phyloP scores from a whole-genome alignment of 495 filamentous ascomycete genomes.

The Melanomma pulvis-pyrius region DNA sequence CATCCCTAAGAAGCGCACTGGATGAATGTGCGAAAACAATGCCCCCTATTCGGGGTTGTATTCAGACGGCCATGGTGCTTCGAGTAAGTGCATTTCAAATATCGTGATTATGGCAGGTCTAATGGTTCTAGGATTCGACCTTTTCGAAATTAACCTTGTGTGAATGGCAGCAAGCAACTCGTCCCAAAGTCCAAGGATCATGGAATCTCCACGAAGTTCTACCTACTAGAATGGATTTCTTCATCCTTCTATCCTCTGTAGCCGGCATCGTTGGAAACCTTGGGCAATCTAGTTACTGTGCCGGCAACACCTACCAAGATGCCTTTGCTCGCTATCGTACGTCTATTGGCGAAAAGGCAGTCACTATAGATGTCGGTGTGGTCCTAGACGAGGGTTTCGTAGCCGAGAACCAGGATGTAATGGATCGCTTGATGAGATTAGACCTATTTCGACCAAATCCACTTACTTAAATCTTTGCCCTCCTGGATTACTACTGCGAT shows the following conservation, averaged over 20 bases:
- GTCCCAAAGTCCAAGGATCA: conserved; percentile 16
- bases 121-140: conserved; percentile 1
- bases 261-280: not conserved
- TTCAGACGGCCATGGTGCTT: conserved; percentile 23
- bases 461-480: not conserved
- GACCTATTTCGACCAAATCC: not conserved
- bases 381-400: conserved; percentile 25
- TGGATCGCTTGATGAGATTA: not conserved
- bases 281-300: conserved; percentile 12
- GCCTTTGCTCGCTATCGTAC: conserved; percentile 9
- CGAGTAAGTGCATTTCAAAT: conserved; percentile 2
- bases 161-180: not conserved
- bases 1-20: not conserved
- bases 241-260: conserved; percentile 7
- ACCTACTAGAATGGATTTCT: conserved; percentile 23
- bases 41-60: not conserved
- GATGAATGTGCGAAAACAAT: not conserved
- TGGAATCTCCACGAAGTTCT: conserved; percentile 7
- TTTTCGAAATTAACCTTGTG: not conserved
- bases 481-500: conserved; percentile 13
- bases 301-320: conserved; percentile 27
- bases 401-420: conserved; percentile 2
- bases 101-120: not conserved
- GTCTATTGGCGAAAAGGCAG: not conserved
- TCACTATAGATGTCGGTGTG: conserved; percentile 26